These are phyloP conservation scores for Botrytis paeoniae DNA, from an alignment of 2,329 filamentous ascomycete species.

Conservation along the genomic window DNA sequence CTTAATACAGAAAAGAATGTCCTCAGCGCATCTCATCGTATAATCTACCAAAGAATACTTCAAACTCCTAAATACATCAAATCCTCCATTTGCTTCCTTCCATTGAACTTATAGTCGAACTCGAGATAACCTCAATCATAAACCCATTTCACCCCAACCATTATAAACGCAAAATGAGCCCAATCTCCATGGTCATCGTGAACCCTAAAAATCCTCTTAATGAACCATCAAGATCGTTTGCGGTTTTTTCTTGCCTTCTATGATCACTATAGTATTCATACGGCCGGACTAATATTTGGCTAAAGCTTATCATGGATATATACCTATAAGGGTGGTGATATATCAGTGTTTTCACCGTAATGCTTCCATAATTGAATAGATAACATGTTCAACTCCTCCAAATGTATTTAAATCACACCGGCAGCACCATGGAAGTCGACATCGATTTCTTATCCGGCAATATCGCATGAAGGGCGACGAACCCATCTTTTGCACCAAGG, in stretches of 20 bases:
- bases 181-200: neutral
- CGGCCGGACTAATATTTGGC: neutral
- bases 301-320: neutral
- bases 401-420: neutral
- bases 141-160: neutral
- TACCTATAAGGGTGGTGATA: neutral
- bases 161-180: neutral
- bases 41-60: neutral
- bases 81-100: neutral
- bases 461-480: neutral
- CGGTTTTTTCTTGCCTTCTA: neutral
- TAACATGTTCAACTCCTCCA: neutral
- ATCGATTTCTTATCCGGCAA: neutral
- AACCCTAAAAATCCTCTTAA: neutral
- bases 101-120: neutral
- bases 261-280: no score
- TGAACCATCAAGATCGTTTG: neutral
- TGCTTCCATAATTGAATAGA: neutral
- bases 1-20: neutral
- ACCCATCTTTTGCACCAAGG: neutral
- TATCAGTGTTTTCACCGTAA: neutral
- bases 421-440: neutral
- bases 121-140: neutral
- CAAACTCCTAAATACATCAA: neutral
- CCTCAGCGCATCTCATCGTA: neutral